Conservation (phyloP, 768 basidiomycete genomes). For the Epithele typhae region DNA sequence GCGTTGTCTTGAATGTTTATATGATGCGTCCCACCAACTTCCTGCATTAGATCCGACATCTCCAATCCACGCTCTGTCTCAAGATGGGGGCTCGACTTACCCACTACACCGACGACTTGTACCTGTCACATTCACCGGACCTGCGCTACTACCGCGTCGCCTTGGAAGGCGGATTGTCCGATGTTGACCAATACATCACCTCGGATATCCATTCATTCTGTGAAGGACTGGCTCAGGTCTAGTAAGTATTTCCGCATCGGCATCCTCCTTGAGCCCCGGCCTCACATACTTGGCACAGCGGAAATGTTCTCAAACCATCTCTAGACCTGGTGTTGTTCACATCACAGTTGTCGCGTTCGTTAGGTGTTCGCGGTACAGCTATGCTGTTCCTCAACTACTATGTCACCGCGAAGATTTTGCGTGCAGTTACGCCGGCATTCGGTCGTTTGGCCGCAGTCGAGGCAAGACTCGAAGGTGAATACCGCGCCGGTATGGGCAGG, state of each 20-base stretch:
- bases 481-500: slow-evolving; percentile 79
- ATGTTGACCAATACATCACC: slow-evolving; percentile 89
- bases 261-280: too few relatives aligned
- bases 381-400: slow-evolving; percentile 84
- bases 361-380: slow-evolving; percentile 80
- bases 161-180: slow-evolving; percentile 42
- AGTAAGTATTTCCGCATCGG: slow-evolving; percentile 49
- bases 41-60: slow-evolving; percentile 66
- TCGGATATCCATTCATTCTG: slow-evolving; percentile 90
- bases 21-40: too few relatives aligned
- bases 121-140: slow-evolving; percentile 71
- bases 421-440: slow-evolving; percentile 88
- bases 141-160: slow-evolving; percentile 61
- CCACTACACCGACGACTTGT: slow-evolving; percentile 88
- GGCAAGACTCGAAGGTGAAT: slow-evolving; percentile 87
- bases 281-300: slow-evolving; percentile 45
- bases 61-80: slow-evolving; percentile 83
- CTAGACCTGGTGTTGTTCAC: slow-evolving; percentile 92
- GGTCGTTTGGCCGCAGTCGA: slow-evolving; percentile 86
- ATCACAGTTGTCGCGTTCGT: slow-evolving; percentile 79
- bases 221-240: slow-evolving; percentile 78
- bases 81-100: slow-evolving; percentile 83
- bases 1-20: slow-evolving; percentile 11
- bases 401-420: slow-evolving; percentile 75
- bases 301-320: slow-evolving; percentile 89